A percentile compares a stretch with the other conserved stretches of the same genome.
phyloP scores from a whole-genome alignment of 805 yeast species.

The Hanseniaspora jakobsenii region DNA sequence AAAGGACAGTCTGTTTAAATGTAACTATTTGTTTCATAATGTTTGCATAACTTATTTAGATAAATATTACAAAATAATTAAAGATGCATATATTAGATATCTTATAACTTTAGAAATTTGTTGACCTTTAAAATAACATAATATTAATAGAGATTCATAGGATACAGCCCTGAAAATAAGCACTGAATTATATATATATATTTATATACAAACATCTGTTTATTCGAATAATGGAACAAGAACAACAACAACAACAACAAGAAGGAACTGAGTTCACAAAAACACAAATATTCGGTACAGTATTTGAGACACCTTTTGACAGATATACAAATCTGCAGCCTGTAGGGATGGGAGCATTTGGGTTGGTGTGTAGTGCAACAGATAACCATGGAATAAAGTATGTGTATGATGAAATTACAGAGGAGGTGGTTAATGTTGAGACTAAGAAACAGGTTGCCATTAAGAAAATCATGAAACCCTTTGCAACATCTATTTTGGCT shows the following conservation, averaged over 20 bases:
- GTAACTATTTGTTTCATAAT: too few species aligned
- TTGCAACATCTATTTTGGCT: slow-evolving; percentile 85
- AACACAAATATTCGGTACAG: slow-evolving; percentile 90
- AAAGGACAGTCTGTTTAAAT: too few species aligned
- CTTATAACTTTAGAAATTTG: too few species aligned
- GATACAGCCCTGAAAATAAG: too few species aligned
- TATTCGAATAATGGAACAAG: background rate
- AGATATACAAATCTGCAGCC: slow-evolving; percentile 88
- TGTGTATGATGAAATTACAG: slow-evolving; percentile 8
- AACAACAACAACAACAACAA: slow-evolving; percentile 24
- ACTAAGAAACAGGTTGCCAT: slow-evolving; percentile 92
- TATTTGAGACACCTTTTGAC: slow-evolving; percentile 72
- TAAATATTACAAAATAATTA: too few species aligned
- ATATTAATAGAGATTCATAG: too few species aligned
- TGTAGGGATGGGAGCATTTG: slow-evolving; percentile 99
- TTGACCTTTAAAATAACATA: too few species aligned
- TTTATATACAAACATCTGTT: background rate
- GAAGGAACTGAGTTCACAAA: slow-evolving; percentile 38
- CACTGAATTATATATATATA: too few species aligned
- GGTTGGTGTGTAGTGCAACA: slow-evolving; percentile 90
- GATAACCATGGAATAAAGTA: slow-evolving; percentile 38
- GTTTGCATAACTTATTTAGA: too few species aligned
- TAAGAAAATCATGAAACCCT: slow-evolving; percentile 95
- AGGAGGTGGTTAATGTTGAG: slow-evolving; percentile 26
- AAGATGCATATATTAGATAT: too few species aligned